A percentile compares a stretch with the other conserved stretches of the same genome.
These are phyloP conservation scores for Cenchrus purpureus DNA, from an alignment of 176 grass and related monocot species.

Conservation along the genomic window DNA sequence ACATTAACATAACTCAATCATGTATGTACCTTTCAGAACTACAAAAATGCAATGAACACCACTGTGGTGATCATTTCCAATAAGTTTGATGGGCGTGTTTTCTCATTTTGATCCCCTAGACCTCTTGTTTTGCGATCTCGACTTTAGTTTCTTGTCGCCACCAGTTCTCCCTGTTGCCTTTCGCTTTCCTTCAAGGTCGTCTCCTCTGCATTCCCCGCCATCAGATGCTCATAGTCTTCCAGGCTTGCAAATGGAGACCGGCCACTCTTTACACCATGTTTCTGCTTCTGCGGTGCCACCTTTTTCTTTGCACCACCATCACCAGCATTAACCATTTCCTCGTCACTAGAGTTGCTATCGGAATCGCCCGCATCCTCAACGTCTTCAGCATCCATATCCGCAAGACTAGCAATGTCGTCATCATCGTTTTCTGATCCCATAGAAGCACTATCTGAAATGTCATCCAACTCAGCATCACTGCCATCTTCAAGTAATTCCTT, in stretches of 20 bases:
- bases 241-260: constrained; percentile 79
- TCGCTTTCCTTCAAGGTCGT: constrained; percentile 23
- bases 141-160: constrained; percentile 36
- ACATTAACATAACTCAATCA: not conserved
- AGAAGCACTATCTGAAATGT: constrained; percentile 27
- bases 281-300: constrained; percentile 48
- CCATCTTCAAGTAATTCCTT: constrained; percentile 78
- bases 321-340: constrained; percentile 7
- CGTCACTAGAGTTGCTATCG: constrained; percentile 37
- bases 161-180: constrained; percentile 39
- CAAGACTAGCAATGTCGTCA: constrained; percentile 23
- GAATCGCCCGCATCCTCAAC: constrained; percentile 38
- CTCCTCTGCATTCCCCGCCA: constrained; percentile 30
- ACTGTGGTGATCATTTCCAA: constrained; percentile 1
- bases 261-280: constrained; percentile 42
- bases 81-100: not conserved
- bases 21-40: not conserved
- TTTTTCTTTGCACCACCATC: constrained; percentile 16
- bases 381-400: constrained; percentile 9
- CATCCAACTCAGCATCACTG: constrained; percentile 62
- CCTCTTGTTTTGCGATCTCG: constrained; percentile 41
- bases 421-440: constrained; percentile 21
- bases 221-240: constrained; percentile 80
- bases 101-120: constrained; percentile 46
- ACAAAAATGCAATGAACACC: constrained; percentile 30